Base-by-base conservation (phyloP, 768 basidiomycete species). In the Pleurotus platypus region DNA sequence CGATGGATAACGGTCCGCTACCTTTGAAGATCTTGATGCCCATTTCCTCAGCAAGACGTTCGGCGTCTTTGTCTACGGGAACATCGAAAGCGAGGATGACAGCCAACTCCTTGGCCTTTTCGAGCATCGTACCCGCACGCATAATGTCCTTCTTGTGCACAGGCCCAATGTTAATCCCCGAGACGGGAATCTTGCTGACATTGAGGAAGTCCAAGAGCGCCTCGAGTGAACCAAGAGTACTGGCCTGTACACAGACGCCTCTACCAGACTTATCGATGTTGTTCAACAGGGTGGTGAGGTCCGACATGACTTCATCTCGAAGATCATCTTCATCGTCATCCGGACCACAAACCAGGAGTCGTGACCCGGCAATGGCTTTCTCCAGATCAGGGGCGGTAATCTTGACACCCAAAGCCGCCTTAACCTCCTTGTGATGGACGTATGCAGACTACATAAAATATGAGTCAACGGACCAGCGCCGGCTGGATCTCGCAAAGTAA, bases 61-160 rank as follows among this genome's bases (percentile, higher is more conserved):
- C 94, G 2, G 94, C 93, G 38, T 98, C 96, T 71, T 85, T 95
- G 72, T 98, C 96, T 20, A 98, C 84, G 2, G 86, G 68, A 5
- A 99, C 97, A 70, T 99, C 97, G 75, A 99, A 99, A 69, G 93
- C 95, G 58, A 99, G 86, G 60, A 98, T 89, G 65, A 92, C 91
- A 4, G 96, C 94, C 30, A 95, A 83, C 67, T 98, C 96, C 68
- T 92, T 94, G 9, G 94, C 94, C 69, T 87, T 92, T 75, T 98
- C 96, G 66, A 98, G 73, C 95, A 98, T 98, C 3, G 89, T 90
- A 37, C 90, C 88, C 42, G 90, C 77, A 50, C 93, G 89, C 86
- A 94, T 95, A 59, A 99, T 79, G 66, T 98, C 94, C 69, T 86
- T 92, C 77, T 94, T 95, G 77, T 94, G 89, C 13, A 99, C 91